A percentile compares a stretch with the other conserved stretches of the same genome.
These are phyloP conservation scores for Cytospora paraplurivora DNA, from an alignment of 2,329 filamentous ascomycete species.

Conservation along the genomic window DNA sequence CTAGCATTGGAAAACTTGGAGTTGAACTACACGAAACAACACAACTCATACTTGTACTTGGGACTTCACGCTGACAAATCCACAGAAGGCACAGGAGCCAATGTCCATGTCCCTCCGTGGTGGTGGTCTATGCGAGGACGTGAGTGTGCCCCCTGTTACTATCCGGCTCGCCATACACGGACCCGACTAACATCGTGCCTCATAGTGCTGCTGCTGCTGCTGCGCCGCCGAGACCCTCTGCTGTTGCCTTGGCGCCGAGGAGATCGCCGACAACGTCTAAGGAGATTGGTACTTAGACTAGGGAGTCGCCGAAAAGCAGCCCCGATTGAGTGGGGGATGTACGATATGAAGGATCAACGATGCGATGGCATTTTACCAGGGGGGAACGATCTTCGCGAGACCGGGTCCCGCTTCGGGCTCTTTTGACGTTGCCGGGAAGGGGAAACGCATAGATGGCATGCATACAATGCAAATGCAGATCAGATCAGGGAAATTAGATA, in stretches of 20 bases:
- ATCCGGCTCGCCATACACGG: not conserved
- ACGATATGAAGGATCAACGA: not conserved
- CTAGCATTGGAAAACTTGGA: not conserved
- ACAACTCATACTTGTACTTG: not conserved
- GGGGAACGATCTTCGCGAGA: not conserved
- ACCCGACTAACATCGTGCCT: not conserved
- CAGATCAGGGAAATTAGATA: not conserved
- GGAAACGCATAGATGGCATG: constrained; percentile 18
- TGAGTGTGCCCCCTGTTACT: constrained; percentile 1
- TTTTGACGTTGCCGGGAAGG: constrained; percentile 8
- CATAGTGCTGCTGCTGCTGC: constrained; percentile 21
- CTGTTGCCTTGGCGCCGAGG: constrained; percentile 34
- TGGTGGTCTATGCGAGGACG: constrained; percentile 31
- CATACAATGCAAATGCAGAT: no score
- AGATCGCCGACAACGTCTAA: constrained; percentile 31
- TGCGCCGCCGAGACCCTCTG: constrained; percentile 29
- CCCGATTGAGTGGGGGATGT: not conserved
- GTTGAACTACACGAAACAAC: not conserved
- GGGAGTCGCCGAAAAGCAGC: not conserved
- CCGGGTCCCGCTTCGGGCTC: not conserved
- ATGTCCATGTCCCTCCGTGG: constrained; percentile 34
- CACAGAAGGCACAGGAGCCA: constrained; percentile 30
- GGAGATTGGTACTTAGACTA: constrained; percentile 27
- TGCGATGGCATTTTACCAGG: constrained; percentile 11
- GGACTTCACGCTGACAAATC: not conserved